A percentile compares a stretch with the other conserved stretches of the same genome.
Conservation (phyloP, 345 rosid species). For the Pugionium dolabratum region DNA sequence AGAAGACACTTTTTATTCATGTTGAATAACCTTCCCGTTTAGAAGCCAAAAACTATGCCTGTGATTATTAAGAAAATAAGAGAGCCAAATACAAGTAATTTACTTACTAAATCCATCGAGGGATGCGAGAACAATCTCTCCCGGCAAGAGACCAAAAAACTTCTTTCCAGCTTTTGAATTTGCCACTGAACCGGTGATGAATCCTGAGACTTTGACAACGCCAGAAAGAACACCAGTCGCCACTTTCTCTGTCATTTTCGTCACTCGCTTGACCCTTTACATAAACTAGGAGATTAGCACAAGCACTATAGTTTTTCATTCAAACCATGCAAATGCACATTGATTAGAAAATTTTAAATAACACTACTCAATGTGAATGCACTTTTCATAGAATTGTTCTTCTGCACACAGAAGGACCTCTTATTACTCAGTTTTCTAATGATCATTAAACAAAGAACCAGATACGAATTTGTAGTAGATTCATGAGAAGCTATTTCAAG, state of each 20-base stretch:
- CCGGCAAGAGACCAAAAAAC: slow-evolving; percentile 79
- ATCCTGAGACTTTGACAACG: slow-evolving; percentile 76
- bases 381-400: background rate
- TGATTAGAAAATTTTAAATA: background rate
- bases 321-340: slow-evolving; percentile 6
- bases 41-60: background rate
- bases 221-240: slow-evolving; percentile 80
- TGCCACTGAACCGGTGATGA: slow-evolving; percentile 70
- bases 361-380: background rate
- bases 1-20: background rate
- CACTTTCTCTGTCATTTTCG: slow-evolving; percentile 80
- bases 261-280: slow-evolving; percentile 78
- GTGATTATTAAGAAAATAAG: no score
- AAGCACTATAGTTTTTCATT: background rate
- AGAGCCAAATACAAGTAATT: background rate
- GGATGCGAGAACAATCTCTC: slow-evolving; percentile 89
- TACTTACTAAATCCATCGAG: slow-evolving; percentile 95
- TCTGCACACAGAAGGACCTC: slow-evolving; percentile 13
- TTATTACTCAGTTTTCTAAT: background rate
- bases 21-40: background rate
- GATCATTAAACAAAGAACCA: slow-evolving; percentile 12
- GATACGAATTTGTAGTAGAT: background rate
- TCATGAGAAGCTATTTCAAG: background rate
- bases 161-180: slow-evolving; percentile 87
- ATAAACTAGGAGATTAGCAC: slow-evolving; percentile 10